These are phyloP conservation scores for Cystobasidium onofrii DNA, from an alignment of 768 basidiomycete species.

Conservation along the genomic window DNA sequence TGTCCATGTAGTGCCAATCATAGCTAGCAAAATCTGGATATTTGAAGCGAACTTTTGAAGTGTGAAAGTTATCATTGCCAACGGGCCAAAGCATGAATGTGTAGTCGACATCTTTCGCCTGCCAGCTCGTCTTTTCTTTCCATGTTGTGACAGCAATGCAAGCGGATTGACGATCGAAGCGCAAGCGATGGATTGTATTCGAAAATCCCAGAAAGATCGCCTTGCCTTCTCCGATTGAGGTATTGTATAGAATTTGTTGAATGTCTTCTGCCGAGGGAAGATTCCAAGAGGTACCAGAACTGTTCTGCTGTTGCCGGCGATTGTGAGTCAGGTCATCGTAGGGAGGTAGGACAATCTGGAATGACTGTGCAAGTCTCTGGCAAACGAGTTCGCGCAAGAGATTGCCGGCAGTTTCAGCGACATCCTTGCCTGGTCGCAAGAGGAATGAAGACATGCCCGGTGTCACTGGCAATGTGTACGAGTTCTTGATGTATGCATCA, in stretches of 20 bases:
- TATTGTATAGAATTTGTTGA: constrained; percentile 24
- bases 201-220: constrained; percentile 88
- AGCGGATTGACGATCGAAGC: constrained; percentile 68
- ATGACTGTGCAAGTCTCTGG: constrained; percentile 82
- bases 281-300: not conserved
- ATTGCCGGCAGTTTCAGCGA: constrained; percentile 44
- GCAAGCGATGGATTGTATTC: constrained; percentile 87
- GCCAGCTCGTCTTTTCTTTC: constrained; percentile 57
- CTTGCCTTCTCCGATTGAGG: constrained; percentile 45
- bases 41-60: constrained; percentile 25
- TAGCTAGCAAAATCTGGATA: constrained; percentile 39
- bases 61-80: constrained; percentile 1
- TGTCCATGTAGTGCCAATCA: constrained; percentile 44
- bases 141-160: constrained; percentile 79
- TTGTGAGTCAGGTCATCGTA: constrained; percentile 51
- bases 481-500: constrained; percentile 51
- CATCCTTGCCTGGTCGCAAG: constrained; percentile 56
- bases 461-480: constrained; percentile 79
- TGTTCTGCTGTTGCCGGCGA: not conserved
- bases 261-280: constrained; percentile 22
- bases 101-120: constrained; percentile 59
- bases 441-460: constrained; percentile 79
- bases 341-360: constrained; percentile 73
- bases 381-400: constrained; percentile 82
- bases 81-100: constrained; percentile 73